phyloP scores from a whole-genome alignment of 116 monocot species.

The Cymodocea nodosa region DNA sequence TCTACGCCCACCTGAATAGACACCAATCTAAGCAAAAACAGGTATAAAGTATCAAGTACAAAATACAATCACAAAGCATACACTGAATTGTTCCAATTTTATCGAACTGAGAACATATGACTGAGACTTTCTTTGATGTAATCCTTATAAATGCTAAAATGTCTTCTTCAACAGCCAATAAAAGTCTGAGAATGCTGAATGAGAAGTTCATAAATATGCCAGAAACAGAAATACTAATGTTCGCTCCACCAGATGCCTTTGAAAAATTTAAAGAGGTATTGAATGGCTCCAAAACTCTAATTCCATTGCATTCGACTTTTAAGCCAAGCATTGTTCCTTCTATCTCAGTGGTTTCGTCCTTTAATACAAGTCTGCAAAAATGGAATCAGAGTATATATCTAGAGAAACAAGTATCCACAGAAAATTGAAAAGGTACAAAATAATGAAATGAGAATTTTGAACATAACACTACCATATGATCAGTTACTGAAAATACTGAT shows the following conservation, averaged over 20 bases:
- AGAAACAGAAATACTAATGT: conserved; percentile 57
- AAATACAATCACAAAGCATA: conserved; percentile 18
- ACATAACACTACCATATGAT: not conserved
- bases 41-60: conserved; percentile 2
- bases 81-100: conserved; percentile 69
- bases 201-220: conserved; percentile 93
- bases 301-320: conserved; percentile 87
- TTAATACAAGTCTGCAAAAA: conserved; percentile 60
- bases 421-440: not conserved
- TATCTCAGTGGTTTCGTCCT: conserved; percentile 60
- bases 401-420: not conserved
- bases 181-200: conserved; percentile 68
- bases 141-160: conserved; percentile 89
- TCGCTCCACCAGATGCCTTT: conserved; percentile 61
- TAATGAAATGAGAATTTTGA: too few species aligned
- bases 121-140: conserved; percentile 73
- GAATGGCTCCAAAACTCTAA: conserved; percentile 90
- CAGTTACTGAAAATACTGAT: not conserved
- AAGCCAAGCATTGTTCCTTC: conserved; percentile 69
- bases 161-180: conserved; percentile 90
- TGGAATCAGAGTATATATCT: not conserved
- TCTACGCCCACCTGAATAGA: conserved; percentile 27
- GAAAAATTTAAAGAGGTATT: conserved; percentile 65
- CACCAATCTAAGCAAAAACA: not conserved
- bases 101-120: conserved; percentile 88